Conservation (phyloP, 1,284 basidiomycete species). For the Ceratobasidium sp. region DNA sequence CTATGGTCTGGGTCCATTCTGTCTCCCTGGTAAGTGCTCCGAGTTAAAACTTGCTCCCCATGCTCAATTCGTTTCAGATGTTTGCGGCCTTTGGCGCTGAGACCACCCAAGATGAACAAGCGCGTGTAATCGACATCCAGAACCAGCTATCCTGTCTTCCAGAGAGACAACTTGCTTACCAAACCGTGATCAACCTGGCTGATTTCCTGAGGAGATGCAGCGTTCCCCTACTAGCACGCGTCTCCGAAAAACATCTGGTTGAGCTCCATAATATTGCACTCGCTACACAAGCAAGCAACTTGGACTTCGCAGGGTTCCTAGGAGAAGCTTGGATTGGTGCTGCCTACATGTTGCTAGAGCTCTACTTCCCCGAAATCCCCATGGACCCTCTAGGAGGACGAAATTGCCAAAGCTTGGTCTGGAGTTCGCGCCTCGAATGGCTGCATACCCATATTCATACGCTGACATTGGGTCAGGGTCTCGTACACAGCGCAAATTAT, state of each 20-base stretch:
- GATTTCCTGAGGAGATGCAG: neutral
- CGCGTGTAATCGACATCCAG: neutral
- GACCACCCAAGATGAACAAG: neutral
- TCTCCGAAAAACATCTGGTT: conserved; percentile 19
- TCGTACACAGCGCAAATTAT: conserved; percentile 65
- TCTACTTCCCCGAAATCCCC: conserved; percentile 87
- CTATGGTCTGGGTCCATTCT: conserved; percentile 25
- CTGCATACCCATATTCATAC: conserved; percentile 64
- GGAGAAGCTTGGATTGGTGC: conserved; percentile 65
- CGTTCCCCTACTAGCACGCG: neutral
- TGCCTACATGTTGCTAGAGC: conserved; percentile 64
- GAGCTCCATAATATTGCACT: neutral
- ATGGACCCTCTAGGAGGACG: conserved; percentile 85
- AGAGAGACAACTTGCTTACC: neutral
- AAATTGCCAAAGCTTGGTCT: conserved; percentile 61
- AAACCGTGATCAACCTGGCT: neutral
- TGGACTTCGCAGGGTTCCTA: conserved; percentile 1
- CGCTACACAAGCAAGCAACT: neutral
- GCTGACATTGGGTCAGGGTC: conserved; percentile 64
- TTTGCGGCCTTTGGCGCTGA: conserved; percentile 24
- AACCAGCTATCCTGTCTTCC: neutral
- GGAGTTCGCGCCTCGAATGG: conserved; percentile 58
- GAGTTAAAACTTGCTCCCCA: neutral
- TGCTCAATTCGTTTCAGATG: neutral
- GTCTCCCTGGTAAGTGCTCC: conserved; percentile 3